phyloP scores from a whole-genome alignment of 106 monocot genomes.

The Xerophyta viscosa region DNA sequence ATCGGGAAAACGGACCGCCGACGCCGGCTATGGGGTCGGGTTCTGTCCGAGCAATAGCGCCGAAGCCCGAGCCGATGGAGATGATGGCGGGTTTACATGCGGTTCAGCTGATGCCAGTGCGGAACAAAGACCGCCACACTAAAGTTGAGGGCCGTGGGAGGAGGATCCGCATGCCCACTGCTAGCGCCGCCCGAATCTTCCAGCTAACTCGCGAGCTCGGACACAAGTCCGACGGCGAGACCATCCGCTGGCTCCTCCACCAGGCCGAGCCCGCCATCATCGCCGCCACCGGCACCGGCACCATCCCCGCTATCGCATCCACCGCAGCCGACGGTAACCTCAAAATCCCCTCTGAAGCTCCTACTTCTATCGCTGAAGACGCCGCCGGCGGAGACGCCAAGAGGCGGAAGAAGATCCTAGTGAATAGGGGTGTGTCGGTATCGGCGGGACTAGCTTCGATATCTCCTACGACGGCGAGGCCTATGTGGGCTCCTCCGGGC shows the following conservation, averaged over 20 bases:
- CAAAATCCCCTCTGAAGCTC: constrained; percentile 22
- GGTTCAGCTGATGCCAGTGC: constrained; percentile 5
- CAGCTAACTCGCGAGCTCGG: constrained; percentile 47
- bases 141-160: constrained; percentile 46
- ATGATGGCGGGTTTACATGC: constrained; percentile 11
- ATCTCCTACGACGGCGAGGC: constrained; percentile 11
- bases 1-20: not conserved
- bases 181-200: constrained; percentile 33
- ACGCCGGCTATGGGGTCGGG: not conserved
- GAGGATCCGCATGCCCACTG: constrained; percentile 42
- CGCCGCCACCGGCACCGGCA: constrained; percentile 48
- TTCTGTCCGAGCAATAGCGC: constrained; percentile 7
- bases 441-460: constrained; percentile 22
- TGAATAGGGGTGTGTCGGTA: constrained; percentile 7
- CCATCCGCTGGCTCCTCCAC: constrained; percentile 42
- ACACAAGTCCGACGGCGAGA: constrained; percentile 50
- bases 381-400: not conserved
- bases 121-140: constrained; percentile 36
- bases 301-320: constrained; percentile 37
- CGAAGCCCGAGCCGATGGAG: constrained; percentile 39
- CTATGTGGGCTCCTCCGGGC: constrained; percentile 25
- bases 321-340: constrained; percentile 28
- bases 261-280: constrained; percentile 47
- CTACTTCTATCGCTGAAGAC: constrained; percentile 1
- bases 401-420: constrained; percentile 20